These are phyloP conservation scores for Talaromyces stipitatus DNA, from an alignment of 495 filamentous ascomycete genomes.

Conservation along the genomic window DNA sequence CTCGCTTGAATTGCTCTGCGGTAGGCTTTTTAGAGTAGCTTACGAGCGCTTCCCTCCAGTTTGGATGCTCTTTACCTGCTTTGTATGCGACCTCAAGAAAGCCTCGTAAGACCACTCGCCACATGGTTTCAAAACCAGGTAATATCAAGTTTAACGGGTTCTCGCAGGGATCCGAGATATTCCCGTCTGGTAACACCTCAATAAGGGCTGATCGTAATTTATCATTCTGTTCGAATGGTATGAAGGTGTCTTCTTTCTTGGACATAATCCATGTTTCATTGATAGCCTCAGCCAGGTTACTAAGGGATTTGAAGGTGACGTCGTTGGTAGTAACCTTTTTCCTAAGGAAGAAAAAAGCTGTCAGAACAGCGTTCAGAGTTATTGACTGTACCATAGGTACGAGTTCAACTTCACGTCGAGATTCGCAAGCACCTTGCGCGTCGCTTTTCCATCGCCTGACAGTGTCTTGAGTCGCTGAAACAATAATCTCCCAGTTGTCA, in stretches of 20 bases:
- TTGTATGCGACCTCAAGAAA: constrained; percentile 49
- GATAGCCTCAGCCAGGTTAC: constrained; percentile 34
- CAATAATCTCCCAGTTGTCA: constrained; percentile 22
- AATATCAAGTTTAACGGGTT: constrained; percentile 55
- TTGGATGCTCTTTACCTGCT: constrained; percentile 6
- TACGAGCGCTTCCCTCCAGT: constrained; percentile 18
- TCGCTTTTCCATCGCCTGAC: neutral
- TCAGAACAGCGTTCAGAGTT: constrained; percentile 33
- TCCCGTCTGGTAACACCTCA: constrained; percentile 7
- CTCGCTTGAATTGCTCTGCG: constrained; percentile 2
- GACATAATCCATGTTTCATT: constrained; percentile 51
- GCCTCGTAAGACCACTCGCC: constrained; percentile 52
- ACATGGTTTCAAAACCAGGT: constrained; percentile 63
- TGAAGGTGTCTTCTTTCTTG: constrained; percentile 21
- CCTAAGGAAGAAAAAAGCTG: constrained; percentile 30
- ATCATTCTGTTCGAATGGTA: constrained; percentile 11
- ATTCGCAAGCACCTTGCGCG: too few relatives aligned
- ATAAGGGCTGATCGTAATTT: constrained; percentile 9
- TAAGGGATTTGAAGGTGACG: constrained; percentile 1
- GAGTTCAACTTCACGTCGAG: too few relatives aligned
- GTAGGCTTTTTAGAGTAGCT: constrained; percentile 21
- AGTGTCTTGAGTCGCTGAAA: constrained; percentile 7
- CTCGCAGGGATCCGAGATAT: constrained; percentile 13
- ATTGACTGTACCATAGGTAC: too few relatives aligned
- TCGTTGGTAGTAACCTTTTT: neutral